Evolutionary conservation across 495 filamentous ascomycete species (phyloP).

Genomic region (Talaromyces adpressus): DNA sequence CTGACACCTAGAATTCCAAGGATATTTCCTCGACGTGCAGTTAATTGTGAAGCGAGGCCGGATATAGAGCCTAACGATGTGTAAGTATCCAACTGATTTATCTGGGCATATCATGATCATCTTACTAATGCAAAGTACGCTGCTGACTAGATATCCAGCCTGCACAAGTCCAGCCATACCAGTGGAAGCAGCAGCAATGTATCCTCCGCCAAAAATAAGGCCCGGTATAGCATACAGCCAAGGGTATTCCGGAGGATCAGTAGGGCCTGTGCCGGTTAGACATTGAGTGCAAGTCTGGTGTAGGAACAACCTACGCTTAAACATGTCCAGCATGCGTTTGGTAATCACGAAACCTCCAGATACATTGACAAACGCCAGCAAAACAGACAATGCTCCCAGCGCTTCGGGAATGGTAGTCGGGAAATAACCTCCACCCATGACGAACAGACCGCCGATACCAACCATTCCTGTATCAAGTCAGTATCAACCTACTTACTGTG

Average conservation of each 20-base stretch:
- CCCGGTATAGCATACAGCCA: conserved; percentile 76
- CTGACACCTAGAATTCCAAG: conserved; percentile 74
- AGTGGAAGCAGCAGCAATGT: conserved; percentile 64
- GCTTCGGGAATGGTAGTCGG: conserved; percentile 69
- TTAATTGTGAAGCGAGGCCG: conserved; percentile 65
- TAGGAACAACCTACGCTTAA: conserved; percentile 47
- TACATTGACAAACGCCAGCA: conserved; percentile 76
- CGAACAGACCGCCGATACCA: conserved; percentile 73
- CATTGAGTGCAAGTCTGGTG: not conserved
- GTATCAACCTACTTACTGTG: not conserved
- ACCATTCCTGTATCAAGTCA: conserved; percentile 51
- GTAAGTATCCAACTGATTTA: not conserved
- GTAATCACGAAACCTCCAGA: conserved; percentile 78
- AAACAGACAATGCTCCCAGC: conserved; percentile 68
- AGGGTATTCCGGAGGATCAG: conserved; percentile 74
- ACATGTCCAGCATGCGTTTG: conserved; percentile 90
- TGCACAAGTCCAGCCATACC: conserved; percentile 75
- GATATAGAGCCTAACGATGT: conserved; percentile 49
- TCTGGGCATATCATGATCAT: not conserved
- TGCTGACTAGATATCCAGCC: conserved; percentile 73
- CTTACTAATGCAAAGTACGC: conserved; percentile 61
- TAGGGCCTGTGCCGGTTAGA: conserved; percentile 43
- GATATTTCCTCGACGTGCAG: conserved; percentile 71
- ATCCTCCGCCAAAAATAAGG: conserved; percentile 67
- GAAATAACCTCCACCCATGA: conserved; percentile 67